Evolutionary conservation across 805 yeast species (phyloP), one percentile per base, ranked within the genome.

Genomic region (Hanseniaspora singularis): DNA sequence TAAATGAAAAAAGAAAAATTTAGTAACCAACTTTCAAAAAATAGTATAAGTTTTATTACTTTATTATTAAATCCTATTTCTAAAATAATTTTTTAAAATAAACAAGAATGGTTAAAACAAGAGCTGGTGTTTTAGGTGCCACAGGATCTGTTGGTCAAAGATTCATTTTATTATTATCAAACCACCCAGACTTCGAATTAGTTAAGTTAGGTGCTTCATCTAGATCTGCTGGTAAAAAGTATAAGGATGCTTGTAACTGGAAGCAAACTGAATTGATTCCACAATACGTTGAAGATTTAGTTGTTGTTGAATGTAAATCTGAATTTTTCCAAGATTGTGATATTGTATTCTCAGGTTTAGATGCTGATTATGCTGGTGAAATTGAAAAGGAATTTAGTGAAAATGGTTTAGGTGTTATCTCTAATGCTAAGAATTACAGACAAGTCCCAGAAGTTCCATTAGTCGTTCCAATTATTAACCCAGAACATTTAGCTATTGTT

Each of bases 101-200:
- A 36, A 43, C 11, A 26, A 44, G 36, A 18, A 47, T 47, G 50
- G 46, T 51, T 23, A 59, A 56, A 49, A 69, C 67, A 60, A 60
- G 66, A 49, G 74, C 73, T 54, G 98, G 98, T 69, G 96, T 92
- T 55, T 71, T 89, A 51, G 98, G 98, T 42, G 97, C 97, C 54
- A 89, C 98, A 11, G 98, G 98, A 45, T 79, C 94, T 36, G 98
- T 92, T 32, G 98, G 98, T 49, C 98, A 92, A 66, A 75, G 97
- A 56, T 92, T 92, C 62, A 88, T 92, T 51, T 69, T 89, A 40
- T 69, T 92, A 40, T 70, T 92, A 52, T 74, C 87, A 2, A 68
- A 82, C 52, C 96, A 92, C 62, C 97, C 97, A 22, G 85, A 85
- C 51, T 87, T 92, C 57, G 86, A 86, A 63, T 66, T 92, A 38